Base-by-base conservation (phyloP, 73 alveolate species). In the Stentor coeruleus region DNA sequence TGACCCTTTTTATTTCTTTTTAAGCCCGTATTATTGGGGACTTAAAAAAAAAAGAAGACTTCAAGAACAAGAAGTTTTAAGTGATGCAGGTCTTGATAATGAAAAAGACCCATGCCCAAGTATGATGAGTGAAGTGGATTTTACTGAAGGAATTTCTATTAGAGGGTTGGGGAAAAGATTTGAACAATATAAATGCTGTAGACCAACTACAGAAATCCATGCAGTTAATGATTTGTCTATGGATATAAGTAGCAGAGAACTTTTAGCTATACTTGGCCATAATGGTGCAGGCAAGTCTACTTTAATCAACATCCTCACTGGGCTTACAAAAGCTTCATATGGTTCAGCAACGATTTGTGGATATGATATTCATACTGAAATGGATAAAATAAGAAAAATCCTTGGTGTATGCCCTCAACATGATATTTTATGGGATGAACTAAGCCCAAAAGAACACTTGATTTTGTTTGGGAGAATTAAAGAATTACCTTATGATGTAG, bases 361-460 rank as follows among this genome's bases (percentile, higher is more conserved):
- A 26, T 84, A 15, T 31, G 90, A 83, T 77, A 85, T 88, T 1
- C 42, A 72, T 33, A 57, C 80, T 40, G 86, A 86, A 40, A 37
- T 84, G 59, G 58, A 42, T 35, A 90, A 86, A 41, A 82, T 86
- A 15, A 81, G 91, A 20, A 80, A 86, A 55, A 82, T 74, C 59
- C 49, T 92, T 55, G 97, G 97, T 26, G 85, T 89, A 20, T 89
- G 94, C 66, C 92, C 95, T 26, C 74, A 92, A 76, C 58, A 72
- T 35, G 94, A 92, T 83, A 59, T 85, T 36, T 83, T 92, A 6
- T 92, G 91, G 90, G 93, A 82, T 40, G 82, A 79, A 11, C 89
- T 92, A 26, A 86, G 95, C 3, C 91, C 91, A 3, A 83, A 80
- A 30, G 92, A 90, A 83, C 95, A 90, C 81, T 55, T 92, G 1